These are phyloP conservation scores for Cystobasidiaceae sp. DNA, from an alignment of 1,284 basidiomycete genomes.

Conservation along the genomic window DNA sequence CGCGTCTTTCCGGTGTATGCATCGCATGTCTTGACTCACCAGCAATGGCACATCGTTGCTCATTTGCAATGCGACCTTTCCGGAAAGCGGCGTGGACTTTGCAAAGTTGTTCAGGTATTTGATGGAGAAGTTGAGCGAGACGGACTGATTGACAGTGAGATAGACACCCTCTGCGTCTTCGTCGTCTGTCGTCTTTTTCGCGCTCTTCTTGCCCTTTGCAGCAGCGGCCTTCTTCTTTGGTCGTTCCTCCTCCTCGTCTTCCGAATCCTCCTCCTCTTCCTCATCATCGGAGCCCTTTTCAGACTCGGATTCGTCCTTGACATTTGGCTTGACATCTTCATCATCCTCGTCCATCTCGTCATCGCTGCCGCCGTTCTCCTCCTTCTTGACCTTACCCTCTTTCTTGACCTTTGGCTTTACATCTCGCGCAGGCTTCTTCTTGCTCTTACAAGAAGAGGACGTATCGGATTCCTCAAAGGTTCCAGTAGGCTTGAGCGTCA, in stretches of 20 bases:
- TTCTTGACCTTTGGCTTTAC: constrained; percentile 52
- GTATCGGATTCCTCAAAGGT: constrained; percentile 42
- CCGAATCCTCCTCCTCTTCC: constrained; percentile 33
- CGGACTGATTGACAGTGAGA: constrained; percentile 71
- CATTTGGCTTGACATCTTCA: constrained; percentile 50
- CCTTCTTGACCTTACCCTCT: constrained; percentile 49
- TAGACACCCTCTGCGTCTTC: constrained; percentile 47
- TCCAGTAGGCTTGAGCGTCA: constrained; percentile 71
- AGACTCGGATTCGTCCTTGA: constrained; percentile 50
- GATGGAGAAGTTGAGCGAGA: constrained; percentile 89
- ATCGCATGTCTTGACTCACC: constrained; percentile 53
- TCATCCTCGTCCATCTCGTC: constrained; percentile 48
- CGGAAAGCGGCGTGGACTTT: constrained; percentile 75
- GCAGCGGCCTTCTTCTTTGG: constrained; percentile 31
- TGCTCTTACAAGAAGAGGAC: constrained; percentile 36
- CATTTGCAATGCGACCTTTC: constrained; percentile 74
- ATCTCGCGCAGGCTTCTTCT: constrained; percentile 49
- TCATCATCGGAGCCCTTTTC: constrained; percentile 20
- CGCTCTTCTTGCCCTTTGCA: constrained; percentile 39
- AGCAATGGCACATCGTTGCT: constrained; percentile 85
- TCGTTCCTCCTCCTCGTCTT: constrained; percentile 41
- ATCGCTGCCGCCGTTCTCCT: constrained; percentile 49
- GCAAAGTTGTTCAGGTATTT: constrained; percentile 98
- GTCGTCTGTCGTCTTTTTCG: constrained; percentile 47
- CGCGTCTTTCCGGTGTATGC: constrained; percentile 43